Conservation (phyloP, 1,284 basidiomycete genomes). For the Apiotrichum veenhuisii region DNA sequence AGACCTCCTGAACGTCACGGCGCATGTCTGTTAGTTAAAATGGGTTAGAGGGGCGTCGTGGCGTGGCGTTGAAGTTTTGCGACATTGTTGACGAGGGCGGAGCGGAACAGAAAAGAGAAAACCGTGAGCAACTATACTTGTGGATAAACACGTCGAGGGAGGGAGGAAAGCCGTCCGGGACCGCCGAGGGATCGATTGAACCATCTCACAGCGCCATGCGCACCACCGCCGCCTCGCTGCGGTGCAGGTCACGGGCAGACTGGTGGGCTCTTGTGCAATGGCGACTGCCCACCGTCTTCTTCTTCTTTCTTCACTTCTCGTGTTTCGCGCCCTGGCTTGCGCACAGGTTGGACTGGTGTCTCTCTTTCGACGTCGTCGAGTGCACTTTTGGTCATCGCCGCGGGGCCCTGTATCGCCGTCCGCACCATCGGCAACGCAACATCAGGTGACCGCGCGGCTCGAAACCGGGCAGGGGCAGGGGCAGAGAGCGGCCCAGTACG, state of each 20-base stretch:
- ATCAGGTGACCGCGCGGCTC: neutral
- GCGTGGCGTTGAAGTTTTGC: neutral
- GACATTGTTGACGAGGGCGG: neutral
- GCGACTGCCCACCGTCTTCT: neutral
- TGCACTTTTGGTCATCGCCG: neutral
- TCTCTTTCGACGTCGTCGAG: neutral
- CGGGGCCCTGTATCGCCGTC: neutral
- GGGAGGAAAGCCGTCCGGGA: neutral
- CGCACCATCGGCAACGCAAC: neutral
- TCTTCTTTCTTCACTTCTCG: neutral
- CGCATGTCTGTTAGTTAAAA: conserved; percentile 80
- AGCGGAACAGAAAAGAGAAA: neutral
- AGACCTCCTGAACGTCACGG: conserved; percentile 99
- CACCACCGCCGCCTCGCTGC: conserved; percentile 4
- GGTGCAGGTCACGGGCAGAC: neutral
- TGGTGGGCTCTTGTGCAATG: conserved; percentile 7
- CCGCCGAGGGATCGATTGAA: conserved; percentile 4
- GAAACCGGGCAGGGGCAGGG: neutral
- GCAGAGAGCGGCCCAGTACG: neutral
- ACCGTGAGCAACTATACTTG: conserved; percentile 15
- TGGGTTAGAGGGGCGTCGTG: conserved; percentile 5
- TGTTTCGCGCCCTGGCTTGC: neutral
- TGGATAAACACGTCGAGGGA: neutral
- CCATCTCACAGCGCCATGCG: conserved; percentile 4
- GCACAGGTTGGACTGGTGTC: neutral